Evolutionary conservation across 352 stramenopile species (phyloP).

Genomic region (Blastocystis sp.): DNA sequence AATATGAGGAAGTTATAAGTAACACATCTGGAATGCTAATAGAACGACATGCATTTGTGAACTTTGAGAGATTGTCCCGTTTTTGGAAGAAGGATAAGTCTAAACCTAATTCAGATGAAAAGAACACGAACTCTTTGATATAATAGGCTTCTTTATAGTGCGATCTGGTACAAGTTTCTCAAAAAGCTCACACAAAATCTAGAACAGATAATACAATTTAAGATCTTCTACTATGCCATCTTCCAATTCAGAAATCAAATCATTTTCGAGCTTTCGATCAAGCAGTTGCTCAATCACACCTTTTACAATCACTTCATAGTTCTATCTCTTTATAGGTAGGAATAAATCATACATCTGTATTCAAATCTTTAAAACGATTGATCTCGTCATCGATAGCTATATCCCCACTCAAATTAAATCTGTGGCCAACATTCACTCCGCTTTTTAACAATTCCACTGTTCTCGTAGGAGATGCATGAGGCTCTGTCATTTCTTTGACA

Average conservation of each 20-base stretch:
- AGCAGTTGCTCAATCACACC: neutral
- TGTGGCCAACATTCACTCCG: neutral
- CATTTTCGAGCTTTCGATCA: neutral
- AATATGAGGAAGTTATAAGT: constrained; percentile 25
- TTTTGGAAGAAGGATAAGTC: constrained; percentile 44
- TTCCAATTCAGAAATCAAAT: neutral
- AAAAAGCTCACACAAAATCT: constrained; percentile 46
- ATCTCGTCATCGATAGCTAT: constrained; percentile 35
- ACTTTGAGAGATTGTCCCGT: constrained; percentile 51
- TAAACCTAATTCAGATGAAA: neutral
- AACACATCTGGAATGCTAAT: constrained; percentile 45
- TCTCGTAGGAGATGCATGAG: too few relatives aligned
- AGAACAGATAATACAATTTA: neutral
- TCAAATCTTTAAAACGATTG: neutral
- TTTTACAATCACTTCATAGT: constrained; percentile 3
- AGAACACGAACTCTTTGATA: neutral
- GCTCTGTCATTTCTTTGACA: too few relatives aligned
- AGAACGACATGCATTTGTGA: constrained; percentile 45
- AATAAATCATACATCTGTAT: neutral
- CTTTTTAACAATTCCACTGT: too few relatives aligned
- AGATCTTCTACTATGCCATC: neutral
- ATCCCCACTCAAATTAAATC: constrained; percentile 2
- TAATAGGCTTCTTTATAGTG: neutral
- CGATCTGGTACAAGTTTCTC: neutral
- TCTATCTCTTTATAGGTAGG: neutral